Percentiles rank a stretch among this genome's conserved stretches.
phyloP scores from a whole-genome alignment of 2,329 filamentous ascomycete genomes.

The Arthrinium phaeospermum region DNA sequence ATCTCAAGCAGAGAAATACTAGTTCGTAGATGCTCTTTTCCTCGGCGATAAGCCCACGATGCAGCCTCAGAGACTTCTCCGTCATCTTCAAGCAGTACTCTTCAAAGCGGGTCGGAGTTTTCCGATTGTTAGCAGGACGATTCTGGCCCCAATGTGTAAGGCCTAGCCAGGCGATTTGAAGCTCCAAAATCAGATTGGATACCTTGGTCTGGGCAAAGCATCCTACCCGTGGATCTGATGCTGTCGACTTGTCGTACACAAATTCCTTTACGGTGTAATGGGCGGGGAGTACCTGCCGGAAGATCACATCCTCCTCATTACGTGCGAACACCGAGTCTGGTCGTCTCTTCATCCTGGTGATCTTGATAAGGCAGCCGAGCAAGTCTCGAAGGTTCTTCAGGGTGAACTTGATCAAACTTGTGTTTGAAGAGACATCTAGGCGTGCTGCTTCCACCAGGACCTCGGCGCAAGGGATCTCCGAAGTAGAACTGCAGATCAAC shows the following conservation, averaged over 20 bases:
- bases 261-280: slow-evolving; percentile 36
- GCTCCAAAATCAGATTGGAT: slow-evolving; percentile 21
- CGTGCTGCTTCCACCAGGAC: slow-evolving; percentile 34
- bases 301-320: slow-evolving; percentile 1
- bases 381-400: slow-evolving; percentile 27
- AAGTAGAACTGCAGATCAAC: slow-evolving; percentile 35
- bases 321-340: slow-evolving; percentile 14
- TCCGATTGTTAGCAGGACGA: background rate
- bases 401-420: slow-evolving; percentile 25
- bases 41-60: slow-evolving; percentile 22
- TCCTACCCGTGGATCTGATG: slow-evolving; percentile 23
- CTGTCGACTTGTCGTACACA: slow-evolving; percentile 27
- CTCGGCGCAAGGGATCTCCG: slow-evolving; percentile 32
- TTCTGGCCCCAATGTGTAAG: slow-evolving; percentile 24
- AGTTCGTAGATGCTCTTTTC: background rate
- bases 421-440: slow-evolving; percentile 30
- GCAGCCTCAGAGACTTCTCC: slow-evolving; percentile 21
- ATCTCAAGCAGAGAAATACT: background rate
- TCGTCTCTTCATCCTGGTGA: slow-evolving; percentile 24
- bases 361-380: slow-evolving; percentile 34
- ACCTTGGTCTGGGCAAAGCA: slow-evolving; percentile 32
- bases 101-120: slow-evolving; percentile 25
- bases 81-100: slow-evolving; percentile 29
- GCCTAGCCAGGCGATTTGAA: slow-evolving; percentile 28
- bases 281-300: slow-evolving; percentile 27